Base-by-base conservation (phyloP, 116 monocot genomes). In the Zostera marina region DNA sequence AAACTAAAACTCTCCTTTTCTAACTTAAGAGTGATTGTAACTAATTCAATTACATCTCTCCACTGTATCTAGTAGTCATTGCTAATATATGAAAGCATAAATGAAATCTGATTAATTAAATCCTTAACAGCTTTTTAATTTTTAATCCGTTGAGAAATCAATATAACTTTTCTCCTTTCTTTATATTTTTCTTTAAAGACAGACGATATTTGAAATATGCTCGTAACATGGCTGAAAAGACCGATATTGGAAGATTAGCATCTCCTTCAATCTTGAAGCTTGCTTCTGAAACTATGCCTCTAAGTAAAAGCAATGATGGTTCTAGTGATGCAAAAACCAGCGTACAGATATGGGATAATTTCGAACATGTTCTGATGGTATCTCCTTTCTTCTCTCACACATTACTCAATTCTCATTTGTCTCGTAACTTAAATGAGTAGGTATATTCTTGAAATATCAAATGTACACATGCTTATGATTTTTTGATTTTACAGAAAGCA, bases 201-300 rank as follows among this genome's bases (percentile, higher is more conserved):
- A 93, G 93, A 57, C 76, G 77, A 72, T 87, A 93, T 66, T 41
- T 93, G 45, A 93, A 79, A 68, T 75, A 93, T 66, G 17, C 79
- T 8, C 71, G 79, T 25, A 74, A 67, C 55, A 24, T 93, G 76
- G 84, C 88, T 48, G 84, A 93, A 56, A 93, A 88, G 75, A 93
- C 93, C 19, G 93, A 93, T 64, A 75, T 93, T 22, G 93, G 93
- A 63, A 81, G 93, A 77, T 67, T 93, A 32, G 67, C 77, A 58
- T 65, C 81, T 56, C 93, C 93, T 52, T 93, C 88, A 49, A n/a
- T 84, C 26, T 47, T 93, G 66, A 93, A 81, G 73, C 61, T 93
- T 55, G 69, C 60, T 58, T 81, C 74, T 64, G 88, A 93, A 72
- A 76, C 93, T 13, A 22, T 60, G 55, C 71, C 44, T 41, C 44